Percentiles rank a stretch among this genome's conserved stretches.
Evolutionary conservation across 108 stramenopile genomes (phyloP).

Genomic region (Nannochloropsis granulata): DNA sequence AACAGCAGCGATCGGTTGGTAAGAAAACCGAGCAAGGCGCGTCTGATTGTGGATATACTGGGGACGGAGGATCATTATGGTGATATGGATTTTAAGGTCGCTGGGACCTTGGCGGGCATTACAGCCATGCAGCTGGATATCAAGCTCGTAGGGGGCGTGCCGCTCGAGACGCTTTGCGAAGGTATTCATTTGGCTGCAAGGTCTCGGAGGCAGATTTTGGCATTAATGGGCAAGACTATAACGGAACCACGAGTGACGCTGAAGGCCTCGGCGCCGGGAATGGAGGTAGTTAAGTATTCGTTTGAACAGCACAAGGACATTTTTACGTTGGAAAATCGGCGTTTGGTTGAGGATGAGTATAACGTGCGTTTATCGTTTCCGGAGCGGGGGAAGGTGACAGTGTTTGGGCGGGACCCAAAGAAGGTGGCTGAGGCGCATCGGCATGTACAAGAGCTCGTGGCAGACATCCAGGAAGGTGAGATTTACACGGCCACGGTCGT

Average conservation of each 20-base stretch:
- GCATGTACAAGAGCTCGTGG: constrained; percentile 49
- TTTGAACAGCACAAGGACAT: constrained; percentile 18
- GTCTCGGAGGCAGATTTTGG: background rate
- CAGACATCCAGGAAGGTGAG: constrained; percentile 52
- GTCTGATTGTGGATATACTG: constrained; percentile 63
- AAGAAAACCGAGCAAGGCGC: background rate
- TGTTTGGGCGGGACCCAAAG: constrained; percentile 6
- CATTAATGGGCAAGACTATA: constrained; percentile 17
- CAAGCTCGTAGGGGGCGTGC: constrained; percentile 31
- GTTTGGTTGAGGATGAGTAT: constrained; percentile 25
- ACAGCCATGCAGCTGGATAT: constrained; percentile 62
- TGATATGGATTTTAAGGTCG: constrained; percentile 85
- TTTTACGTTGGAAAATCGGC: constrained; percentile 17
- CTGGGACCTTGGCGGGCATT: constrained; percentile 55
- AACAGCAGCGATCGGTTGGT: background rate
- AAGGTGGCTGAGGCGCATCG: background rate
- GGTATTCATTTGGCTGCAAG: constrained; percentile 8
- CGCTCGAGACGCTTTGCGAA: constrained; percentile 8
- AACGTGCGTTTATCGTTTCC: constrained; percentile 14
- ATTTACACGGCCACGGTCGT: constrained; percentile 57
- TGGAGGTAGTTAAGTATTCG: constrained; percentile 18
- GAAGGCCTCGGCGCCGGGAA: constrained; percentile 4
- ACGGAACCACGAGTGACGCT: background rate
- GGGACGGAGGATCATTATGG: constrained; percentile 75
- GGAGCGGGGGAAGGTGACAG: constrained; percentile 16